Conservation (phyloP, 352 stramenopile species). For the Phytophthora palmivora region DNA sequence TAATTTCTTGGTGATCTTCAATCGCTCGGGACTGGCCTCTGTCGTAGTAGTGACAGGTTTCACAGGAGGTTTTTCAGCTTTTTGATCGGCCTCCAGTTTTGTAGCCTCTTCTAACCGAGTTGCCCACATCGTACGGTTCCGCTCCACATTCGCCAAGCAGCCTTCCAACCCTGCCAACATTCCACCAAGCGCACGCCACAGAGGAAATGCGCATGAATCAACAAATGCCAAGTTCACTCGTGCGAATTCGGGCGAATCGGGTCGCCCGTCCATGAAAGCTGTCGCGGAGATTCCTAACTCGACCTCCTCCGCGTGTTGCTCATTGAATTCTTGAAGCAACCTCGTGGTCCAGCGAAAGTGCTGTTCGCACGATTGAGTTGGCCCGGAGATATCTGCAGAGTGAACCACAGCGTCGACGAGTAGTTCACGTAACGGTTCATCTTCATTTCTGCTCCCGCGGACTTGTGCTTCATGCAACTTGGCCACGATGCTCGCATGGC, state of each 20-base stretch:
- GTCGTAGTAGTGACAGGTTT: background rate
- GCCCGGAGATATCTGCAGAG: slow-evolving; percentile 81
- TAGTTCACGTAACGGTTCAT: slow-evolving; percentile 68
- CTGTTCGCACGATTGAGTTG: slow-evolving; percentile 55
- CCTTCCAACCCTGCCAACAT: slow-evolving; percentile 68
- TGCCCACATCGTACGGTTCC: slow-evolving; percentile 72
- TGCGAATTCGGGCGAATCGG: slow-evolving; percentile 65
- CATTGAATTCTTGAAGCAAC: slow-evolving; percentile 84
- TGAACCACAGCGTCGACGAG: slow-evolving; percentile 83
- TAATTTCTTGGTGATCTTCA: slow-evolving; percentile 25
- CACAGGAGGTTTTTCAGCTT: slow-evolving; percentile 4
- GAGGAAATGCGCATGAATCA: slow-evolving; percentile 83
- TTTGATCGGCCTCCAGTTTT: slow-evolving; percentile 21
- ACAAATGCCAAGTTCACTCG: slow-evolving; percentile 87
- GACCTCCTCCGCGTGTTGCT: slow-evolving; percentile 79
- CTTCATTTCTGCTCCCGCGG: slow-evolving; percentile 55
- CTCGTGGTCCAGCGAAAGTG: slow-evolving; percentile 73
- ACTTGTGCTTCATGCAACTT: slow-evolving; percentile 76
- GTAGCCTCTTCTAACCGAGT: slow-evolving; percentile 39
- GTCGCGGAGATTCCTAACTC: slow-evolving; percentile 68
- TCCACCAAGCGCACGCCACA: slow-evolving; percentile 76
- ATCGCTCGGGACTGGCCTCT: slow-evolving; percentile 7
- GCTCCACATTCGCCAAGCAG: slow-evolving; percentile 72
- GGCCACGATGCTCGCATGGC: slow-evolving; percentile 74
- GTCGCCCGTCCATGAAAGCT: slow-evolving; percentile 80